phyloP scores from a whole-genome alignment of 139 green algal species.

The Diplosphaera chodatii region DNA sequence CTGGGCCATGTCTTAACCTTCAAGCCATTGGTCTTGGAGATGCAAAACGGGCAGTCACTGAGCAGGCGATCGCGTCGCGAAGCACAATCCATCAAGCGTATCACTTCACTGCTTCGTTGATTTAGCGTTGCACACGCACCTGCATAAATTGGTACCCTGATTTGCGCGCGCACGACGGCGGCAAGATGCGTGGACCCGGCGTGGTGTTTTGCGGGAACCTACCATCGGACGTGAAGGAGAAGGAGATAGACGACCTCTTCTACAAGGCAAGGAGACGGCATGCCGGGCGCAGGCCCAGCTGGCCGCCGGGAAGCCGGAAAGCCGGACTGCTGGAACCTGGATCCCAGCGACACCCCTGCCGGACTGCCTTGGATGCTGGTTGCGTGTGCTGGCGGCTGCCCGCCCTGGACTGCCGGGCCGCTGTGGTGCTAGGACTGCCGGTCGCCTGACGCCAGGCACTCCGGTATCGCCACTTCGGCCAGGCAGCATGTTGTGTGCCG shows the following conservation, averaged over 20 bases:
- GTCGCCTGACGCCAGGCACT: background rate
- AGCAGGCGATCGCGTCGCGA: too few species aligned
- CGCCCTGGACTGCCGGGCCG: background rate
- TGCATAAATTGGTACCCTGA: too few species aligned
- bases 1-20: too few species aligned
- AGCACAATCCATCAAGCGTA: too few species aligned
- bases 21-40: too few species aligned
- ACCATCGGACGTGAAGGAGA: constrained; percentile 73
- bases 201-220: constrained; percentile 80
- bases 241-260: constrained; percentile 84
- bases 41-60: too few species aligned
- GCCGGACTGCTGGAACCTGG: background rate
- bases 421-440: background rate
- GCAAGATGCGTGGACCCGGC: background rate
- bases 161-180: too few species aligned
- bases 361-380: background rate
- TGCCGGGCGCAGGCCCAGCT: too few species aligned
- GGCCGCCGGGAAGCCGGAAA: too few species aligned
- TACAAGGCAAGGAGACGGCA: constrained; percentile 44
- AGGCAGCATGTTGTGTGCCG: too few species aligned
- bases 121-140: too few species aligned
- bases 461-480: background rate
- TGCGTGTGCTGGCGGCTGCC: background rate
- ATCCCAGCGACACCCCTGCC: background rate
- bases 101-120: too few species aligned